A percentile compares a stretch with the other conserved stretches of the same genome.
phyloP scores from a whole-genome alignment of 495 filamentous ascomycete species.

The Poronia punctata region DNA sequence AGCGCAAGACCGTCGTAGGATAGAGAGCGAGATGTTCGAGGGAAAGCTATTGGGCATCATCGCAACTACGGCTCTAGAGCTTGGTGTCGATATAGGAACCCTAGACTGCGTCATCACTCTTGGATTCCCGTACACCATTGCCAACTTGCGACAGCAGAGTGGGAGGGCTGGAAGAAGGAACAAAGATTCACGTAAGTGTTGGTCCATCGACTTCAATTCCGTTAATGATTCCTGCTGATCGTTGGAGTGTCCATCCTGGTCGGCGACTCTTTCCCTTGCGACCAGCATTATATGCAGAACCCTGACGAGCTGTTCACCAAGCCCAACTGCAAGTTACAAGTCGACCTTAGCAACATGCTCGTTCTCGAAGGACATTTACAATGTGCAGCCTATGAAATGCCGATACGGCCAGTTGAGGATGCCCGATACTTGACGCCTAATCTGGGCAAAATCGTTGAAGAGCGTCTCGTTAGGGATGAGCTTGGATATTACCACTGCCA shows the following conservation, averaged over 20 bases:
- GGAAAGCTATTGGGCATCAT: conserved; percentile 90
- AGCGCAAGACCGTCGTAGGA: conserved; percentile 80
- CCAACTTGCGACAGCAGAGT: conserved; percentile 90
- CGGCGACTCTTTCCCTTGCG: conserved; percentile 85
- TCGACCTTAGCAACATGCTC: conserved; percentile 85
- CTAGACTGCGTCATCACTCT: conserved; percentile 91
- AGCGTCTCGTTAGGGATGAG: conserved; percentile 65
- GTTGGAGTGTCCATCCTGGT: conserved; percentile 87
- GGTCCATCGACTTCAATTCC: too few species aligned
- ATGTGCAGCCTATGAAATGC: conserved; percentile 93
- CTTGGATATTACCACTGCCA: conserved; percentile 85
- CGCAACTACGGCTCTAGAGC: conserved; percentile 85
- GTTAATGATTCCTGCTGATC: too few species aligned
- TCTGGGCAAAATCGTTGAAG: conserved; percentile 62
- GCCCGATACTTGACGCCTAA: conserved; percentile 70
- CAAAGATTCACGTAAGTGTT: conserved; percentile 86
- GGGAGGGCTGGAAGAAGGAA: conserved; percentile 89
- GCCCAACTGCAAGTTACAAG: conserved; percentile 80
- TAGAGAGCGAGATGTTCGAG: conserved; percentile 96
- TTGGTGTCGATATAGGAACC: conserved; percentile 93
- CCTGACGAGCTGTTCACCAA: conserved; percentile 94
- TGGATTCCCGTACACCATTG: conserved; percentile 91
- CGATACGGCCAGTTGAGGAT: conserved; percentile 73
- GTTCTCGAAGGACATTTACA: conserved; percentile 91
- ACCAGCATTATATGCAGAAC: conserved; percentile 96